Base-by-base conservation (phyloP, 768 basidiomycete species). In the Clathrus columnatus region DNA sequence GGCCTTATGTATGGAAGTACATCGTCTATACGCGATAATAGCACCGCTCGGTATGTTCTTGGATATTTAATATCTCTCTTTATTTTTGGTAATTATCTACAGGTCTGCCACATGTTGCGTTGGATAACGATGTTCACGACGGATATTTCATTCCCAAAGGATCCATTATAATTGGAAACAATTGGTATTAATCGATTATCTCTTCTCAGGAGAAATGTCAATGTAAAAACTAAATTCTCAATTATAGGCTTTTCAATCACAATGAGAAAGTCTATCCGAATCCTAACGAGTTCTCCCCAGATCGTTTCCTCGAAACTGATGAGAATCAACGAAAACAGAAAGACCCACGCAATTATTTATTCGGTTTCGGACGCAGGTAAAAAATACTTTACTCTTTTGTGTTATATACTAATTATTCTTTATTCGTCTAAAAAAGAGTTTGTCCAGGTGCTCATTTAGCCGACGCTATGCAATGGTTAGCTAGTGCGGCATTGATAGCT, bases 131-230 rank as follows among this genome's bases (percentile, higher is more conserved):
- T 32, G 53, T 69, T 17, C 76, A 76, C 55, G 65, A 70, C 47
- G 72, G 73, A 20, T 76, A 76, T 53, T 60, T 76, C 6, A 83
- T 83, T 44, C 79, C 82, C 8, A 70, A 72, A 59, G 82, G 82
- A 2, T 71, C 82, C 1, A 77, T 74, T 7, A 74, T 84, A 17
- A 75, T 81, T 26, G 81, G 79, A 1, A 84, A 82, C 59, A 74
- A 79, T n/a, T 84, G 82, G 82, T 75, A 47, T 36, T 36, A 14
- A 8, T 36, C 36, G 14, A 36, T 11, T 36, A n/a, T 36, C n/a
- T 8, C 36, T 36, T 36, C 36, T 14, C 36, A 36, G 36, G 30
- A 14, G 14, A 32, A 32, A 36, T n/a, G 10, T n/a, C n/a, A n/a
- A n/a, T n/a, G n/a, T n/a, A 36, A 8, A 36, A 36, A 36, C 7